Evolutionary conservation across 768 basidiomycete species (phyloP).

Genomic region (Calocera cornea): DNA sequence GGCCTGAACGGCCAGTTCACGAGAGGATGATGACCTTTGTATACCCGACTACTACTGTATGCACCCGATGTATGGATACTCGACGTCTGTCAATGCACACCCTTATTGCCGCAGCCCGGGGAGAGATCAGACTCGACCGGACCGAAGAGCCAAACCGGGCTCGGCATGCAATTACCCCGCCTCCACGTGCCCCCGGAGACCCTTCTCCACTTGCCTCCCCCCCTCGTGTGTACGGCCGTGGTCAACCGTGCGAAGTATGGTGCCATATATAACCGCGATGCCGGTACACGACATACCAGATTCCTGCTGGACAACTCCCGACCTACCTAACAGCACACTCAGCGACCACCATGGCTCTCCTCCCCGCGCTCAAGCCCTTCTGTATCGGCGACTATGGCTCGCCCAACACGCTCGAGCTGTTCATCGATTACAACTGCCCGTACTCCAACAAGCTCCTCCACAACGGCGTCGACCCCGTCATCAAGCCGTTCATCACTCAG

Average conservation of each 20-base stretch:
- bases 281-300: too few species aligned
- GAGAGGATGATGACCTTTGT: too few species aligned
- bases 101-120: neutral
- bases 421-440: slow-evolving; percentile 80
- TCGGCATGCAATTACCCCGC: neutral
- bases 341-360: slow-evolving; percentile 49
- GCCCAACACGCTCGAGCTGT: slow-evolving; percentile 70
- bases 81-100: too few species aligned
- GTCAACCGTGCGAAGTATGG: too few species aligned
- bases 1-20: too few species aligned
- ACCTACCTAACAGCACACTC: neutral
- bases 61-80: too few species aligned
- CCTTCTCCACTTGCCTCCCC: neutral
- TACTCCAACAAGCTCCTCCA: slow-evolving; percentile 24
- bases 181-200: slow-evolving; percentile 1
- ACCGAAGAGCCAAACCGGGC: neutral
- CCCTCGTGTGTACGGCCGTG: neutral
- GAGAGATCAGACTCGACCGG: neutral
- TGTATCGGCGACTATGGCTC: slow-evolving; percentile 46
- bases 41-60: too few species aligned
- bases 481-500: slow-evolving; percentile 37
- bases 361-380: slow-evolving; percentile 55
- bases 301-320: too few species aligned
- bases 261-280: neutral
- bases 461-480: slow-evolving; percentile 41